A percentile compares a stretch with the other conserved stretches of the same genome.
Conservation (phyloP, 2,329 filamentous ascomycete species). For the Colletotrichum trifolii region DNA sequence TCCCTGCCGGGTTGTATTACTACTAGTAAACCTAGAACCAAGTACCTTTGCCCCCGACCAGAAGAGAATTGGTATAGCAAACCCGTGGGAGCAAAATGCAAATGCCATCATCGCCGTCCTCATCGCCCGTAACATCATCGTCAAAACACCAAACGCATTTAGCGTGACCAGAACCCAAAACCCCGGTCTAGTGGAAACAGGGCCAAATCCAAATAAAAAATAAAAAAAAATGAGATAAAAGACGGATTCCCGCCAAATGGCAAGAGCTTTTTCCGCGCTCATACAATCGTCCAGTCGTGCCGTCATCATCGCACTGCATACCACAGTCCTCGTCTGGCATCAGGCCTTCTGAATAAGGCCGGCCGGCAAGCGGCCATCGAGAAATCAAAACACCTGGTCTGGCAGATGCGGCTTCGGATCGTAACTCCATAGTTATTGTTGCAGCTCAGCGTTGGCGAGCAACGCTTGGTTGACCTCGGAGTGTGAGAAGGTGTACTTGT, state of each 20-base stretch:
- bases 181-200: conserved; percentile 29
- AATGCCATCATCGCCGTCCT: conserved; percentile 27
- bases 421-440: conserved; percentile 31
- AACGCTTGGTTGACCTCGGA: conserved; percentile 48
- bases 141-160: conserved; percentile 23
- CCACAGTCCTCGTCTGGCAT: conserved; percentile 34
- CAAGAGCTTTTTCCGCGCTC: conserved; percentile 30
- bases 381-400: conserved; percentile 29
- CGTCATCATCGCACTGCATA: conserved; percentile 36
- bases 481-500: conserved; percentile 64
- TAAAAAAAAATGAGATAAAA: conserved; percentile 2
- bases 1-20: conserved; percentile 32
- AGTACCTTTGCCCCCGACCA: conserved; percentile 32
- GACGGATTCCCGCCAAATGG: conserved; percentile 12
- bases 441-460: conserved; percentile 46
- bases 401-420: conserved; percentile 25
- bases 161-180: conserved; percentile 21
- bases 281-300: conserved; percentile 39
- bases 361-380: conserved; percentile 31
- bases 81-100: conserved; percentile 30
- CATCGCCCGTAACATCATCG: conserved; percentile 19
- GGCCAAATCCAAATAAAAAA: conserved; percentile 16
- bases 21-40: conserved; percentile 34
- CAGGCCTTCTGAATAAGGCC: conserved; percentile 18
- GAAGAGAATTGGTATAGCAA: conserved; percentile 32